Evolutionary conservation across 306 rosid genomes (phyloP).

Genomic region (Echinosophora koreensis): DNA sequence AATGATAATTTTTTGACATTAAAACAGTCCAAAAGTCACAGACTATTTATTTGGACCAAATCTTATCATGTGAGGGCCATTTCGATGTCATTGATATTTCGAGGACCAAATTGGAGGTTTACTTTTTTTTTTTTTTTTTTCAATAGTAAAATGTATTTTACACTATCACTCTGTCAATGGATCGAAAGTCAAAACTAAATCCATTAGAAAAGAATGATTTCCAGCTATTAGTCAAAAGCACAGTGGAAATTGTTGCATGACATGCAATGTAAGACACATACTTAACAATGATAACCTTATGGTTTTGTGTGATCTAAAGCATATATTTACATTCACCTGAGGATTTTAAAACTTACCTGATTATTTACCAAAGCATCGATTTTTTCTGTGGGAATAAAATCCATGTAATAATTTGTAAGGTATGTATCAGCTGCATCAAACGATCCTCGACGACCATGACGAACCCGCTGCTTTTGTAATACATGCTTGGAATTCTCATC

Average conservation of each 20-base stretch:
- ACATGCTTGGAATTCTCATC: constrained; percentile 40
- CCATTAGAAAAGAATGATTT: constrained; percentile 1
- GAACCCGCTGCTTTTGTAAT: constrained; percentile 44
- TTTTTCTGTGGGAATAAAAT: constrained; percentile 42
- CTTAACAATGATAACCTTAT: constrained; percentile 1
- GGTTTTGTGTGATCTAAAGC: constrained; percentile 35
- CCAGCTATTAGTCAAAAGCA: neutral
- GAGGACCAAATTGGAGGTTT: constrained; percentile 2
- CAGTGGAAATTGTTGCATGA: neutral
- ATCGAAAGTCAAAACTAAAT: neutral
- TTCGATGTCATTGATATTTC: constrained; percentile 4
- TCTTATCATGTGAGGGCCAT: neutral
- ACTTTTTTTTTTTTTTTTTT: neutral
- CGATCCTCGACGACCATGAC: constrained; percentile 47
- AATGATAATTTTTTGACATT: neutral
- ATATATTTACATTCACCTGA: neutral
- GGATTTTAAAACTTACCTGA: constrained; percentile 54
- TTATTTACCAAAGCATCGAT: constrained; percentile 35
- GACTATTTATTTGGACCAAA: neutral
- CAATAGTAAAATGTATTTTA: neutral
- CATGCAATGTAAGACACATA: too few relatives aligned
- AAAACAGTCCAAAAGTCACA: neutral
- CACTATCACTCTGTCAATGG: neutral
- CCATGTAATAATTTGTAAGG: constrained; percentile 47
- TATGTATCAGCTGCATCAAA: constrained; percentile 60